Base-by-base conservation (phyloP, 306 rosid genomes). In the Castanea crenata region DNA sequence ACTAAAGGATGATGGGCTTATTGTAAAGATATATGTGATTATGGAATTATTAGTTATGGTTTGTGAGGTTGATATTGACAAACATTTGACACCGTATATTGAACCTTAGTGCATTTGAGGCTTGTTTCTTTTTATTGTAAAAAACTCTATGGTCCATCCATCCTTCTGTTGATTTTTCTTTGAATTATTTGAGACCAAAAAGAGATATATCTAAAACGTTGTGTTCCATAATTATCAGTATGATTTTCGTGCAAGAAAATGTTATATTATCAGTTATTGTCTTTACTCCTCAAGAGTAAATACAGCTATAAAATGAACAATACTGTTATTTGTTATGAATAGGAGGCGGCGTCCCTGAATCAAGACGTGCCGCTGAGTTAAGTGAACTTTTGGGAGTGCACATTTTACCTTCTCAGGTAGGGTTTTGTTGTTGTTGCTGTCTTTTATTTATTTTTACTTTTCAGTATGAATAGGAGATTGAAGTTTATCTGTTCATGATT, bases 301-400 rank as follows among this genome's bases (percentile, higher is more conserved):
- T 21, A 32, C 41, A 71, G 12, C 18, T 5, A 15, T 52, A 12
- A 54, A 54, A 27, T 54, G 41, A 16, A 5, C 16, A 14, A 35
- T 38, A 14, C 51, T 55, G 20, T 12, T 67, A 2, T 63, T 34
- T 31, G 54, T 44, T 32, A 4, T 35, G 14, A 13, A 69, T 32
- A 83, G 86, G 86, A 52, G 86, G 86, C 62, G 86, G 86, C 13
- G 44, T 79, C 23, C 83, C 80, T 0, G 86, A 83, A 72, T 83
- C 83, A 15, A 79, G 78, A 74, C 70, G 80, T 34, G 83, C 86
- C 5, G 35, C 38, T 13, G 86, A 83, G 52, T 69, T 83, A n/a
- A 72, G 80, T 38, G 75, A 83, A 51, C 63, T 83, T 75, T 64
- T 83, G 77, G 83, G 86, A 9, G 83, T 78, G 54, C 67, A 54